Evolutionary conservation across 441 rosid genomes (phyloP), one percentile per base, ranked within the genome.

Genomic region (Eutrema salsugineum): DNA sequence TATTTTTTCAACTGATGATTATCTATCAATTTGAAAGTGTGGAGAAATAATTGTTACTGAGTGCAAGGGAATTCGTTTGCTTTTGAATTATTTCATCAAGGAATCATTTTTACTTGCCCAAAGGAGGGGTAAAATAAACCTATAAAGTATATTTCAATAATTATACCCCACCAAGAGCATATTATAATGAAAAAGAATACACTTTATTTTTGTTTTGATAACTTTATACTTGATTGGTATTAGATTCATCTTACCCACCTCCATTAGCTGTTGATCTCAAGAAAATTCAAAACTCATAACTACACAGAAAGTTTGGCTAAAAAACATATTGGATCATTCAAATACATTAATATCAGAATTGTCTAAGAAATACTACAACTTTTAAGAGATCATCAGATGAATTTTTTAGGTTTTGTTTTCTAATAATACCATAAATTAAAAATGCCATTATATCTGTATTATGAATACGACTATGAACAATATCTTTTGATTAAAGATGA

Each of bases 191-290:
- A 35, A 64, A 59, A 50, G 61, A 49, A 71, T 61, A 71, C 59
- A 71, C 75, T 61, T 71, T 70, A 47, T 24, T 70, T 61, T 40
- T 60, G 22, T 49, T 63, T 60, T 70, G 15, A 6, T 27, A 62
- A 50, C 70, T 68, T 68, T 61, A 50, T 68, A 62, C 72, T 66
- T 66, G 66, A 57, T 67, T 60, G 67, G 78, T 54, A 60, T 59
- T 54, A 67, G 72, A 67, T 66, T 73, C 66, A 73, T 44, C 72
- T 59, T 62, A 67, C 62, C 73, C 68, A 59, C 67, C 51, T 49
- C 75, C 67, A 70, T 70, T 60, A 60, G 40, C 51, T 15, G 38
- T 60, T 70, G 27, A 36, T 70, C 32, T 39, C 32, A 11, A 59
- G 20, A 49, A 60, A 59, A 49, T 49, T 15, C 22, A 38, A 36